Base-by-base conservation (phyloP, 805 yeast species). In the Ogataea nitratoaversa region DNA sequence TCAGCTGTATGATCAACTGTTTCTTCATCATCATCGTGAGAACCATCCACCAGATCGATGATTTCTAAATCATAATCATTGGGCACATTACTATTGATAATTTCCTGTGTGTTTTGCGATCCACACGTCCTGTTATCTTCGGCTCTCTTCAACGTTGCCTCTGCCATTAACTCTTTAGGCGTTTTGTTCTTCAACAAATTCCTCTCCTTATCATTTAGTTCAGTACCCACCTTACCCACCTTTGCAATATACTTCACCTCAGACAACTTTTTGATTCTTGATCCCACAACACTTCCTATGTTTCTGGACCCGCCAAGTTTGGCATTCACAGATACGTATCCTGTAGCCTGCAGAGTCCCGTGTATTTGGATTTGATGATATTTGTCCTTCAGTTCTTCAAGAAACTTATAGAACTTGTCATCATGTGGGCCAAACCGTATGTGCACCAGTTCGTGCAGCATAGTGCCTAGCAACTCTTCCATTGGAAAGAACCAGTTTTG, bases 391-490 rank as follows among this genome's bases (percentile, higher is more conserved):
- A 84, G 66, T 43, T 74, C 78, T 40, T 84, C 91, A 47, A 88
- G 59, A 37, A 72, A 71, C 37, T 65, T 65, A 56, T 86, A 86
- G 56, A 91, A 91, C 43, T 63, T 63, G 2, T 65, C 73, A 64
- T 91, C 83, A 56, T 91, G 98, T 0, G 95, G 84, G 0, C 96
- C 96, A 53, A 67, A 66, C 17, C 70, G 57, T 57, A 88, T 90
- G 58, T 91, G 98, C 2, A 87, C 76, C 31, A 91, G 67, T 58
- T 91, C 98, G 60, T 91, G 98, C 5, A 91, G 66, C 79, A 89
- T 75, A 0, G 96, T 88, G 1, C 89, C 95, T 19, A 90, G 56
- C 2, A 90, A 63, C 37, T 79, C 79, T 3, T 78, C 71, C 60
- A 81, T 64, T 1, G 89, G 82, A 16, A 79, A 57, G 57, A 90